These are phyloP conservation scores for Yamadazyma trypodendri DNA, from an alignment of 1,139 yeast genomes.

Conservation along the genomic window DNA sequence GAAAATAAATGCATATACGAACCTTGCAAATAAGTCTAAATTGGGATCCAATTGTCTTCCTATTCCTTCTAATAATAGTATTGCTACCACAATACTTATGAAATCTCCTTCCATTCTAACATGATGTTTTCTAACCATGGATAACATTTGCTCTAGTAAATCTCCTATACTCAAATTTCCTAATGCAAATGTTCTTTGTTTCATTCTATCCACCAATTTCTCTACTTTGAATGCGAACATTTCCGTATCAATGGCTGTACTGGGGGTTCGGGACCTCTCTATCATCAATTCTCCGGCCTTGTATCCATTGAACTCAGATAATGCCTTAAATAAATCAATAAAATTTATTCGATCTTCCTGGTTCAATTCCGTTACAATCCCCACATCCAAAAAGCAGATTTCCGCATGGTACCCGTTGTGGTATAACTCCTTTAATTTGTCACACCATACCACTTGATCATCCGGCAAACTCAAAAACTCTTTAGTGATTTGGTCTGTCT, in stretches of 20 bases:
- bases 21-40: conserved; percentile 91
- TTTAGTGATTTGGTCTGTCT: conserved; percentile 48
- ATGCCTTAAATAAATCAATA: conserved; percentile 82
- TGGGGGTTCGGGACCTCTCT: conserved; percentile 92
- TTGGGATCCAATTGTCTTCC: conserved; percentile 94
- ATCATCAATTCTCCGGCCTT: conserved; percentile 94
- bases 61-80: conserved; percentile 84
- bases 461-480: conserved; percentile 39
- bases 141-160: conserved; percentile 76
- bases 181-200: conserved; percentile 83
- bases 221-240: conserved; percentile 87
- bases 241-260: conserved; percentile 80
- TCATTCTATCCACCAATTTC: conserved; percentile 74
- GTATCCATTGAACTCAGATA: conserved; percentile 91
- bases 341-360: conserved; percentile 77
- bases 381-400: conserved; percentile 88
- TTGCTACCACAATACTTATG: conserved; percentile 89
- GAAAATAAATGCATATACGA: conserved; percentile 63
- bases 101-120: conserved; percentile 98
- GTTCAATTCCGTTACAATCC: conserved; percentile 86
- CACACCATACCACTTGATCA: conserved; percentile 48
- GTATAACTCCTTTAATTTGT: conserved; percentile 48
- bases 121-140: conserved; percentile 91
- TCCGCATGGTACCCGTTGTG: conserved; percentile 77
- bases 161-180: conserved; percentile 95